A percentile compares a stretch with the other conserved stretches of the same genome.
These are phyloP conservation scores for Aspergillus sp. DNA, from an alignment of 2,329 filamentous ascomycete species.

Conservation along the genomic window DNA sequence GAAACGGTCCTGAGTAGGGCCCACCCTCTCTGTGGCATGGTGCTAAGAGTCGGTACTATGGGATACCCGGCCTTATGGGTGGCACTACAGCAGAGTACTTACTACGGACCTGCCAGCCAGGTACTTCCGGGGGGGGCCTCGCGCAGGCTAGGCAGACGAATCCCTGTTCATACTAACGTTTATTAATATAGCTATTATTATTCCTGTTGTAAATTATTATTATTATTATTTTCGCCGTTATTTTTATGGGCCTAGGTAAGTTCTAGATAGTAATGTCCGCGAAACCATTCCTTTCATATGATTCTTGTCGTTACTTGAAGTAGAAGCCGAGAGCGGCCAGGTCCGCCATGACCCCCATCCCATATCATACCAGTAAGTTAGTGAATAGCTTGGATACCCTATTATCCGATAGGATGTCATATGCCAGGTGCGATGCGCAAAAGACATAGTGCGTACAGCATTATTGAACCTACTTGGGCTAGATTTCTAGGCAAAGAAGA, in stretches of 20 bases:
- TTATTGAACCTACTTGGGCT: slow-evolving; percentile 7
- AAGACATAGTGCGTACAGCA: slow-evolving; percentile 3
- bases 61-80: slow-evolving; percentile 3
- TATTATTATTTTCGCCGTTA: too few species aligned
- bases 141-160: not conserved
- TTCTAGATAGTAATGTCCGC: not conserved
- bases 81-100: not conserved
- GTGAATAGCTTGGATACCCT: slow-evolving; percentile 2
- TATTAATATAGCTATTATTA: not conserved
- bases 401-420: slow-evolving; percentile 17
- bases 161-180: slow-evolving; percentile 3
- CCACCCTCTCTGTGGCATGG: slow-evolving; percentile 21
- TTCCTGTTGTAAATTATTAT: too few species aligned
- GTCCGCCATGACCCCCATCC: not conserved
- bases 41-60: slow-evolving; percentile 7
- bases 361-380: not conserved
- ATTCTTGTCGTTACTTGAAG: slow-evolving; percentile 4
- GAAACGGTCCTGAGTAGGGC: slow-evolving; percentile 19
- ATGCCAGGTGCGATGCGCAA: slow-evolving; percentile 12
- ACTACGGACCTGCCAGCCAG: not conserved
- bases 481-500: not conserved
- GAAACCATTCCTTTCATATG: slow-evolving; percentile 8
- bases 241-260: too few species aligned
- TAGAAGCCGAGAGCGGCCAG: not conserved
- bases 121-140: not conserved